These are phyloP conservation scores for Zygnema cylindricum DNA, from an alignment of 139 green algal species.

Conservation along the genomic window DNA sequence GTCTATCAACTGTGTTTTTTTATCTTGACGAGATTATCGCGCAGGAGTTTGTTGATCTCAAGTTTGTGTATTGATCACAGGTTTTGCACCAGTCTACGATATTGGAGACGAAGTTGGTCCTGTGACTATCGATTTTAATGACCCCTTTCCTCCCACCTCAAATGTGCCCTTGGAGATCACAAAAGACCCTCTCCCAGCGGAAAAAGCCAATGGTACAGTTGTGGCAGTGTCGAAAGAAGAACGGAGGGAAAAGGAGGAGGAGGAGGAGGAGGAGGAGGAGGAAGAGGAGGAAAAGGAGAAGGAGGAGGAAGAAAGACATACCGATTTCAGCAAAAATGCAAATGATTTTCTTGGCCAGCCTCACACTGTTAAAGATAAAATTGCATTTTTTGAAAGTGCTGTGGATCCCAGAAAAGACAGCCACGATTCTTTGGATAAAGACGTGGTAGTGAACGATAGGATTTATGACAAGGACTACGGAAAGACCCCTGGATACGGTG, in stretches of 20 bases:
- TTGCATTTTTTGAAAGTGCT: not conserved
- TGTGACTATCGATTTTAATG: not conserved
- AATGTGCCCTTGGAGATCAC: not conserved
- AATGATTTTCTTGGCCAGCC: not conserved
- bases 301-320: not conserved
- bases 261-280: slow-evolving; percentile 40
- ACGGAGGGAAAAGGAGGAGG: not conserved
- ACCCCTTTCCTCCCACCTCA: not conserved
- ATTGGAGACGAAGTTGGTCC: not conserved
- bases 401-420: not conserved
- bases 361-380: not conserved
- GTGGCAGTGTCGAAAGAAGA: slow-evolving; percentile 2
- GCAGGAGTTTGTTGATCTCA: no score
- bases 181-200: not conserved
- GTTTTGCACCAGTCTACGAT: not conserved
- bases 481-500: no score
- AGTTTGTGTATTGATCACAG: slow-evolving; percentile 2
- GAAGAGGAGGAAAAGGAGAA: not conserved
- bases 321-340: not conserved
- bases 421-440: not conserved
- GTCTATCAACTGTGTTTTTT: not conserved
- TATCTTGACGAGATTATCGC: no score
- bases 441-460: not conserved
- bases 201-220: not conserved
- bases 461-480: not conserved